Conservation (phyloP, 805 yeast species). For the Tetrapisispora namnaoensis region DNA sequence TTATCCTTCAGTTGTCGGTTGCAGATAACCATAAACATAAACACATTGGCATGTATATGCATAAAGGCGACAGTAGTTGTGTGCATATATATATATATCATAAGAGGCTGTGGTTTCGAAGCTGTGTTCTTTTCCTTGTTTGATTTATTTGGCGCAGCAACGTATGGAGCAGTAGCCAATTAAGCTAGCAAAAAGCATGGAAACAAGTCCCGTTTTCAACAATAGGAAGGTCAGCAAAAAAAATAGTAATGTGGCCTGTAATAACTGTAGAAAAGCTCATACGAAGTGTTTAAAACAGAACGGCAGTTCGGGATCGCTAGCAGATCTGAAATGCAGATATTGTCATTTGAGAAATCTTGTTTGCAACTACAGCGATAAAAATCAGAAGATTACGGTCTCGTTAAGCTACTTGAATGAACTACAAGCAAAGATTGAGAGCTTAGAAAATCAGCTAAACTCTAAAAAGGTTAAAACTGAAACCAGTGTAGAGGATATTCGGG, state of each 20-base stretch:
- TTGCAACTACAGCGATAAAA: constrained; percentile 67
- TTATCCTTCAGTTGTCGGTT: too few species aligned
- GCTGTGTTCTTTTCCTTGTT: too few species aligned
- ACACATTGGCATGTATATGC: too few species aligned
- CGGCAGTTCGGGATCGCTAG: neutral
- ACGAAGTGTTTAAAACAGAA: constrained; percentile 61
- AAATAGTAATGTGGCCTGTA: constrained; percentile 35
- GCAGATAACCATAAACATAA: too few species aligned
- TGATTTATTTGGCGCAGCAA: too few species aligned
- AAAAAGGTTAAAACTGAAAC: neutral
- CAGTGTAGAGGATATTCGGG: too few species aligned
- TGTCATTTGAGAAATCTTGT: constrained; percentile 43
- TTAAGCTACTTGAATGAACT: constrained; percentile 57
- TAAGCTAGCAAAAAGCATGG: neutral
- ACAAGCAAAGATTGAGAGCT: constrained; percentile 29
- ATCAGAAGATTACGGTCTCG: constrained; percentile 62
- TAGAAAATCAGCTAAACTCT: neutral
- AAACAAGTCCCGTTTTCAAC: neutral
- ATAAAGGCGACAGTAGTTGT: too few species aligned
- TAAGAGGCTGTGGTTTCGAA: too few species aligned
- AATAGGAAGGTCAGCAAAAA: neutral
- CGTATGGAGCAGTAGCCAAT: too few species aligned
- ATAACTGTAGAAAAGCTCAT: constrained; percentile 61
- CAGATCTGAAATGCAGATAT: constrained; percentile 44
- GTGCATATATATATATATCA: too few species aligned